Base-by-base conservation (phyloP, 495 filamentous ascomycete species). In the Xylaria castorea region DNA sequence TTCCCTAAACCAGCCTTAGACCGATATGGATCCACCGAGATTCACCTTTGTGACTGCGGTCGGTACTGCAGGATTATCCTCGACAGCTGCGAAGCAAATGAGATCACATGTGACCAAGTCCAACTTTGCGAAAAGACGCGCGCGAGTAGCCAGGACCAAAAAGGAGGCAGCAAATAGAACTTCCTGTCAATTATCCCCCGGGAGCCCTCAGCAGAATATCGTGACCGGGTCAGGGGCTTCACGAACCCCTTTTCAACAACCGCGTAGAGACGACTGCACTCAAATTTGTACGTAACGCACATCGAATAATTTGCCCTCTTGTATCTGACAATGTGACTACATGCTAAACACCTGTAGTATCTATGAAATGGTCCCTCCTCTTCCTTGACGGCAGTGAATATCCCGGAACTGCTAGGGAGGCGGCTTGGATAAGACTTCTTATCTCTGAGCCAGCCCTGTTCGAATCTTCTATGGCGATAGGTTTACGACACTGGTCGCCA, bases 51-150 rank as follows among this genome's bases (percentile, higher is more conserved):
- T 70, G 32, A 70, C 55, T 42, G 27, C 53, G 20, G 60, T 61
- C 46, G 53, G 68, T 20, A 61, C 73, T 5, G 73, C 77, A 6
- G 66, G 40, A 51, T 61, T 79, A 11, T 78, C 77, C 1, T 38
- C 65, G 30, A 57, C 72, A 3, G 67, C 76, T 25, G 62, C 72
- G 7, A 77, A 73, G 48, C 71, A 65, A 16, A 61, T 70, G 68
- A 57, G 68, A 36, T 57, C 68, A 25, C 68, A 70, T 32, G 71
- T 79, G 63, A 79, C 77, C 34, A 77, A 74, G 71, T 63, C 71
- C 25, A 77, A 78, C 65, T 80, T 77, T 36, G 77, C 72, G 20
- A 79, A 78, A 65, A 64, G 78, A 44, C 69, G 77, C 22, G 77
- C 71, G 48, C 64, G 72, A 60, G 6, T 67, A 20, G n/a, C 44